These are phyloP conservation scores for Staphylotrichum longicolle DNA, from an alignment of 495 filamentous ascomycete genomes.

Conservation along the genomic window DNA sequence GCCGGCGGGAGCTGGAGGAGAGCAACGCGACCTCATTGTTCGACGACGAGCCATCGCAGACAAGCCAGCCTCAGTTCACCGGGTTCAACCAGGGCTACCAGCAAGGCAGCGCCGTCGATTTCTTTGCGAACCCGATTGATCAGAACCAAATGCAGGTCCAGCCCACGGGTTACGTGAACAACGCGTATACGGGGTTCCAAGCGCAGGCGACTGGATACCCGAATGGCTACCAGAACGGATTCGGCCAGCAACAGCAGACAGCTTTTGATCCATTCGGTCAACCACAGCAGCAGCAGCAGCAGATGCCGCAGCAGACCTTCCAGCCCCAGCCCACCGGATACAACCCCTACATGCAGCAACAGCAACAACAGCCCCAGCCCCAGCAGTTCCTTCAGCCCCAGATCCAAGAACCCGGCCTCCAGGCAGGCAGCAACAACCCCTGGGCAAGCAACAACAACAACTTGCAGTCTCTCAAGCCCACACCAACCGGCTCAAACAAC, in stretches of 20 bases:
- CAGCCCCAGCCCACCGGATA: conserved; percentile 76
- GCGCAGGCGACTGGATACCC: conserved; percentile 62
- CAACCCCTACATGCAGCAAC: conserved; percentile 66
- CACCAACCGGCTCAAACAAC: conserved; percentile 91
- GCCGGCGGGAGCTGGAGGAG: conserved; percentile 85
- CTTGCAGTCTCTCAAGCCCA: conserved; percentile 53
- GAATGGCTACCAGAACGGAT: conserved; percentile 54
- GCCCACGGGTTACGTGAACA: conserved; percentile 80
- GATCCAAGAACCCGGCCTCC: conserved; percentile 57
- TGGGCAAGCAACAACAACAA: conserved; percentile 56
- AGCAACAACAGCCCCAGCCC: conserved; percentile 52
- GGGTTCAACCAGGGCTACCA: conserved; percentile 95
- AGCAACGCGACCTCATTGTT: conserved; percentile 83
- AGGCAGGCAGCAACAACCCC: conserved; percentile 84
- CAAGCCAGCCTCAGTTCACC: conserved; percentile 68
- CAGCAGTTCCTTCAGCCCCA: conserved; percentile 53
- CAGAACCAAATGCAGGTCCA: conserved; percentile 66
- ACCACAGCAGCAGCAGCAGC: conserved; percentile 58
- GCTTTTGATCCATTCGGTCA: conserved; percentile 52
- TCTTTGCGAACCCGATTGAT: conserved; percentile 89
- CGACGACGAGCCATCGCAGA: conserved; percentile 69
- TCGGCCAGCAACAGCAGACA: conserved; percentile 33
- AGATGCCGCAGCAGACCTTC: conserved; percentile 51
- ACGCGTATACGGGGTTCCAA: conserved; percentile 63
- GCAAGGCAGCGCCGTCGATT: conserved; percentile 92